phyloP scores from a whole-genome alignment of 495 filamentous ascomycete genomes.

The Penicillium robsamsonii region DNA sequence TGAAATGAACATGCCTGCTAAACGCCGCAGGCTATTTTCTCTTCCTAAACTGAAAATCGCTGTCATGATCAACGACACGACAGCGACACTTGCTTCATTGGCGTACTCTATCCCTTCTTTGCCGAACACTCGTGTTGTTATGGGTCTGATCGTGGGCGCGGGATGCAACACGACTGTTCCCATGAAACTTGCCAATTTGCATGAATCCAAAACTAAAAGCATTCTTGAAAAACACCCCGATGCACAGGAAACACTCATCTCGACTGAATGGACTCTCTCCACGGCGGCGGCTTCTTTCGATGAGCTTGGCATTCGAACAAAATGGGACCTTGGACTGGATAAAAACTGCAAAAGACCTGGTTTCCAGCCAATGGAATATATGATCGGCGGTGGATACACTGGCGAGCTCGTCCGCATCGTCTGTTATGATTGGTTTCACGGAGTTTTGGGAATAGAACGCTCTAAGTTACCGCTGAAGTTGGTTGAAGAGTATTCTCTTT shows the following conservation, averaged over 20 bases:
- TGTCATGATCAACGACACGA: slow-evolving; percentile 74
- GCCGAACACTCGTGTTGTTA: slow-evolving; percentile 62
- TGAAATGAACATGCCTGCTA: slow-evolving; percentile 18
- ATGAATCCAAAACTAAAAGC: slow-evolving; percentile 51
- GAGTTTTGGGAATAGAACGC: slow-evolving; percentile 22
- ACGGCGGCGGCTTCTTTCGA: slow-evolving; percentile 60
- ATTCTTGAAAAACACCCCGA: slow-evolving; percentile 31
- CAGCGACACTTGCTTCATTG: slow-evolving; percentile 70
- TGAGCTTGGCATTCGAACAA: slow-evolving; percentile 55
- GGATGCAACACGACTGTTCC: slow-evolving; percentile 75
- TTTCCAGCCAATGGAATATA: slow-evolving; percentile 79
- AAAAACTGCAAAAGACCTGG: slow-evolving; percentile 59
- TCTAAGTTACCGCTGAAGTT: slow-evolving; percentile 49
- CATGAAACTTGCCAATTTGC: slow-evolving; percentile 58
- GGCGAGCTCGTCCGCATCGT: slow-evolving; percentile 70
- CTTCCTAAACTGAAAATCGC: slow-evolving; percentile 62
- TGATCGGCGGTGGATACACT: slow-evolving; percentile 72
- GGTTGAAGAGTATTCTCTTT: slow-evolving; percentile 52
- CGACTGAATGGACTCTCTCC: slow-evolving; percentile 77
- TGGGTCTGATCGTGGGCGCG: slow-evolving; percentile 74
- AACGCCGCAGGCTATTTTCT: slow-evolving; percentile 36
- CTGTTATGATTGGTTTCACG: slow-evolving; percentile 57
- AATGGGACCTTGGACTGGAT: slow-evolving; percentile 66
- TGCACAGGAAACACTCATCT: slow-evolving; percentile 60
- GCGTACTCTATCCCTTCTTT: slow-evolving; percentile 58